Evolutionary conservation across 2,329 filamentous ascomycete genomes (phyloP).

Genomic region (Leptographium lundbergii): DNA sequence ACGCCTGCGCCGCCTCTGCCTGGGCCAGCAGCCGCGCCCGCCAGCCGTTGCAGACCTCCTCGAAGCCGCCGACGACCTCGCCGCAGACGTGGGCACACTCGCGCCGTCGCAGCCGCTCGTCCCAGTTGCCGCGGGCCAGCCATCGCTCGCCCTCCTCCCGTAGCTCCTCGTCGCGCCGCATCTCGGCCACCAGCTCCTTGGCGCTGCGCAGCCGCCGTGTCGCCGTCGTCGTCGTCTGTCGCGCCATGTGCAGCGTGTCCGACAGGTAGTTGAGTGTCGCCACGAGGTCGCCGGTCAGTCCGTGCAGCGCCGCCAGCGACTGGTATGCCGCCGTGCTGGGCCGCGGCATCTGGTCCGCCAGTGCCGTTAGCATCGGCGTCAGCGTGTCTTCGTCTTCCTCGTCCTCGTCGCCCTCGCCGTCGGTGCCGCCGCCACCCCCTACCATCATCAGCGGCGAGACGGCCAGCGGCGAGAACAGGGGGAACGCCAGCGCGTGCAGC

Average conservation of each 20-base stretch:
- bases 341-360: slow-evolving; percentile 55
- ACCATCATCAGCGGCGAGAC: slow-evolving; percentile 16
- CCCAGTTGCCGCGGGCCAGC: slow-evolving; percentile 74
- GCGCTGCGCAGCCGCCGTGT: slow-evolving; percentile 68
- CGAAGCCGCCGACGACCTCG: slow-evolving; percentile 85
- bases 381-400: slow-evolving; percentile 43
- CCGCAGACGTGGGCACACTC: slow-evolving; percentile 76
- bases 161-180: slow-evolving; percentile 70
- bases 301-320: slow-evolving; percentile 56
- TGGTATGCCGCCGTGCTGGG: slow-evolving; percentile 49
- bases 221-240: slow-evolving; percentile 74
- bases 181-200: slow-evolving; percentile 74
- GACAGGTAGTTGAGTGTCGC: slow-evolving; percentile 75
- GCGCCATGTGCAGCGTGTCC: slow-evolving; percentile 87
- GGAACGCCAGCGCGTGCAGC: slow-evolving; percentile 60
- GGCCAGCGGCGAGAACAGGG: slow-evolving; percentile 55
- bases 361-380: slow-evolving; percentile 52
- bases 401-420: neutral
- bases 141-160: slow-evolving; percentile 73
- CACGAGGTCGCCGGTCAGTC: slow-evolving; percentile 59
- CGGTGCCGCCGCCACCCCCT: neutral
- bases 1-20: slow-evolving; percentile 35
- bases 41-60: slow-evolving; percentile 79
- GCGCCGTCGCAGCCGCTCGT: slow-evolving; percentile 58
- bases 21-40: slow-evolving; percentile 60